Percentiles rank a stretch among this genome's conserved stretches.
These are phyloP conservation scores for Calonectria leucothoes DNA, from an alignment of 2,329 filamentous ascomycete species.

Conservation along the genomic window DNA sequence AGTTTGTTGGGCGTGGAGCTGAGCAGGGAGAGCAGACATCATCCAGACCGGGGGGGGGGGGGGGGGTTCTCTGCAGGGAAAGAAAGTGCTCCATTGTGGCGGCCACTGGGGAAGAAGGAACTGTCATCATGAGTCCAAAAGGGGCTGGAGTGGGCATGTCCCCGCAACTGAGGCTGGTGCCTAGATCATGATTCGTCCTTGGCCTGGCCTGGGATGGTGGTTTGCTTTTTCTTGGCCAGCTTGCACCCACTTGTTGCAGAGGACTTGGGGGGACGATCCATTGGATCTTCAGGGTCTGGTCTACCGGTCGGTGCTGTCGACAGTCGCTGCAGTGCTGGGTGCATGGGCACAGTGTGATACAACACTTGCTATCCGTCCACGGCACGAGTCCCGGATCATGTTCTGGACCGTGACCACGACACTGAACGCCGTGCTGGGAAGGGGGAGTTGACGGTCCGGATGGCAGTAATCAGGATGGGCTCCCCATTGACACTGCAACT, in stretches of 20 bases:
- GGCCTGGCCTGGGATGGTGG: not conserved
- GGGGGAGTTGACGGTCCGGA: not conserved
- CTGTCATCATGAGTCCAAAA: constrained; percentile 24
- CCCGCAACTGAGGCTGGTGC: not conserved
- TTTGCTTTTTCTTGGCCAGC: not conserved
- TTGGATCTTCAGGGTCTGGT: constrained; percentile 41
- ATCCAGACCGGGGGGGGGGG: not conserved
- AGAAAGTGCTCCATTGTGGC: constrained; percentile 11
- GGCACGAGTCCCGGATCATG: not conserved
- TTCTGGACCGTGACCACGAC: not conserved
- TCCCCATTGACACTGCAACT: constrained; percentile 2
- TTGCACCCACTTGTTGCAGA: not conserved
- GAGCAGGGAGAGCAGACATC: constrained; percentile 7
- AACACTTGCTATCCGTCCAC: not conserved
- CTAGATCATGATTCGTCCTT: not conserved
- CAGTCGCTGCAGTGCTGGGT: not conserved
- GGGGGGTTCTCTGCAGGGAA: not conserved
- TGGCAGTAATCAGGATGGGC: not conserved
- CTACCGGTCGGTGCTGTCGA: not conserved
- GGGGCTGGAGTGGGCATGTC: constrained; percentile 9
- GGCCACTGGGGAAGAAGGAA: constrained; percentile 20
- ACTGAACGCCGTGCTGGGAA: constrained; percentile 4
- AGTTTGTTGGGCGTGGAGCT: constrained; percentile 26
- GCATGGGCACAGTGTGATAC: not conserved
- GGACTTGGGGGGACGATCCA: constrained; percentile 19